A percentile compares a stretch with the other conserved stretches of the same genome.
These are phyloP conservation scores for Begonia loranthoides DNA, from an alignment of 306 rosid species.

Conservation along the genomic window DNA sequence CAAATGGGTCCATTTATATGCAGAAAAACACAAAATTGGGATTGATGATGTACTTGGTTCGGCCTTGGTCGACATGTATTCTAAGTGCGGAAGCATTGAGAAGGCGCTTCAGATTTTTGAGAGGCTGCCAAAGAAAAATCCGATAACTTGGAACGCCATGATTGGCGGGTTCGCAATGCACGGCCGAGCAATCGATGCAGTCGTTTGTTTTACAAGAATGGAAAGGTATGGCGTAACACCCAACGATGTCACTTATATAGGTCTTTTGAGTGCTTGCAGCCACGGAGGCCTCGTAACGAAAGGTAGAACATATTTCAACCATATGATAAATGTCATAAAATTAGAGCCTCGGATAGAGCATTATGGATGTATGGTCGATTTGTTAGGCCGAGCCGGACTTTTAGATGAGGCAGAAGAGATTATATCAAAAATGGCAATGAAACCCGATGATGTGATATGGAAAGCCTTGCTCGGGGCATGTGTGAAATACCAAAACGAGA, in stretches of 20 bases:
- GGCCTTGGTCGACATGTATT: conserved; percentile 66
- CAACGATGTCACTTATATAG: conserved; percentile 56
- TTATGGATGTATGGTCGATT: conserved; percentile 78
- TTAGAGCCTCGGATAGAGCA: conserved; percentile 62
- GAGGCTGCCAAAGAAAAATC: conserved; percentile 36
- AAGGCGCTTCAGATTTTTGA: conserved; percentile 66
- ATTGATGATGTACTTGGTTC: conserved; percentile 66
- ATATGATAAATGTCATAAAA: conserved; percentile 38
- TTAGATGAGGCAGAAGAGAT: conserved; percentile 68
- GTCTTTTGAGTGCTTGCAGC: conserved; percentile 59
- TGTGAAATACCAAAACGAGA: conserved; percentile 41
- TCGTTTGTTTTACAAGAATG: conserved; percentile 38
- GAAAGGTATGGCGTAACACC: conserved; percentile 35
- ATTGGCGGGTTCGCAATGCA: conserved; percentile 70
- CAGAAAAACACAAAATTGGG: conserved; percentile 27
- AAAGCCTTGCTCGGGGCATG: conserved; percentile 80
- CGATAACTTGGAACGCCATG: conserved; percentile 58
- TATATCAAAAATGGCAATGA: conserved; percentile 43
- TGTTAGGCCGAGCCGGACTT: conserved; percentile 51
- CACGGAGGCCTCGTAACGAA: conserved; percentile 59
- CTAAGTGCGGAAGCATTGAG: conserved; percentile 62
- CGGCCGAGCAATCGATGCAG: conserved; percentile 34
- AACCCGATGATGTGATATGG: conserved; percentile 67
- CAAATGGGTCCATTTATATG: conserved; percentile 65
- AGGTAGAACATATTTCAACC: conserved; percentile 38